Evolutionary conservation across 2,329 filamentous ascomycete genomes (phyloP).

Genomic region (Magnaporthiopsis rhizophila): DNA sequence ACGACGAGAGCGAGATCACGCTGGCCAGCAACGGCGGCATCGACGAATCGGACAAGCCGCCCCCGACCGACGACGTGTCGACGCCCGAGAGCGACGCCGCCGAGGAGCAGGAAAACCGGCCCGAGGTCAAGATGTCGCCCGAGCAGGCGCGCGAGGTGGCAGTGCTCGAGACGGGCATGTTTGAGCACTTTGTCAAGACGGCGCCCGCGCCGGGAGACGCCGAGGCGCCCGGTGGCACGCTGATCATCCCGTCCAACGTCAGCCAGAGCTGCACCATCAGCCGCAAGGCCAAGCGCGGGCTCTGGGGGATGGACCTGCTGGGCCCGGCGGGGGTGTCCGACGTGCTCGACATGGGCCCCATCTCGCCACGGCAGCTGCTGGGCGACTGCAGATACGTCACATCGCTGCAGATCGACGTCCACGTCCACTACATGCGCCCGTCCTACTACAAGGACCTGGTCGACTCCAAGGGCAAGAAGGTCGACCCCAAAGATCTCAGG

Average conservation of each 20-base stretch:
- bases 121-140: neutral
- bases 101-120: neutral
- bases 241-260: neutral
- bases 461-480: neutral
- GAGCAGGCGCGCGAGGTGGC: constrained; percentile 2
- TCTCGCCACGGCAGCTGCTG: neutral
- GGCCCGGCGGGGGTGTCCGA: neutral
- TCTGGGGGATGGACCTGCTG: neutral
- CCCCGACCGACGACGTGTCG: neutral
- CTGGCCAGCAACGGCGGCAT: neutral
- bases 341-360: neutral
- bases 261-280: neutral
- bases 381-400: neutral
- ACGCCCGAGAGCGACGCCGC: neutral
- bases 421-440: neutral
- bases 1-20: neutral
- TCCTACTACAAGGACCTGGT: neutral
- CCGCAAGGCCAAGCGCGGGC: neutral
- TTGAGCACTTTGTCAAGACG: neutral
- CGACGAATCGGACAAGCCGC: constrained; percentile 1
- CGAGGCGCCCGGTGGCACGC: neutral
- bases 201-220: neutral
- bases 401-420: neutral
- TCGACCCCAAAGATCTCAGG: neutral
- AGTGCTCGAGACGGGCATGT: neutral